These are phyloP conservation scores for Solanum pinnatisectum DNA, from an alignment of 257 asterid species.

Conservation along the genomic window DNA sequence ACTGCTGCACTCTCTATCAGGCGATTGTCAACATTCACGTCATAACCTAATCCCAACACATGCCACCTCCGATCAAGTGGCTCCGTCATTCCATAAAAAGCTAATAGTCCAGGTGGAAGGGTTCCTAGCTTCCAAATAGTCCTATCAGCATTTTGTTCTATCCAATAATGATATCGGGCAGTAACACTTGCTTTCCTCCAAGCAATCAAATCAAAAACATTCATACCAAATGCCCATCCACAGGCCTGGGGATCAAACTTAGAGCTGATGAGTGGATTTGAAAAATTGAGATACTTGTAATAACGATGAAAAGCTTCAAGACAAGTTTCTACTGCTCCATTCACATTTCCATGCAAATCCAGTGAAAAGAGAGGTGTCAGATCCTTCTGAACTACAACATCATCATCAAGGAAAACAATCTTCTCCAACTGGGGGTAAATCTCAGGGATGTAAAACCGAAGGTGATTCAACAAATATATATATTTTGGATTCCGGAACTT, in stretches of 20 bases:
- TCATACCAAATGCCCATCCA: slow-evolving; percentile 96
- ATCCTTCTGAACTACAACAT: slow-evolving; percentile 81
- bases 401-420: slow-evolving; percentile 79
- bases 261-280: slow-evolving; percentile 65
- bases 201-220: slow-evolving; percentile 64
- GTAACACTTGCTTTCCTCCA: slow-evolving; percentile 81
- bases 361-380: slow-evolving; percentile 64
- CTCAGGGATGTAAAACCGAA: slow-evolving; percentile 79
- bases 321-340: slow-evolving; percentile 93
- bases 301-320: slow-evolving; percentile 80
- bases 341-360: slow-evolving; percentile 83
- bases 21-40: slow-evolving; percentile 51
- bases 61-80: slow-evolving; percentile 94
- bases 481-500: slow-evolving; percentile 56
- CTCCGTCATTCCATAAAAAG: slow-evolving; percentile 74
- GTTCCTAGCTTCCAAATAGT: slow-evolving; percentile 82
- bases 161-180: slow-evolving; percentile 63
- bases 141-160: slow-evolving; percentile 40
- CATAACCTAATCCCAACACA: slow-evolving; percentile 74
- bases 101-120: slow-evolving; percentile 77
- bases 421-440: slow-evolving; percentile 77
- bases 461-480: slow-evolving; percentile 52
- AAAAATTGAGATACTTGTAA: slow-evolving; percentile 74
- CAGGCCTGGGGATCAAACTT: slow-evolving; percentile 87
- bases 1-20: slow-evolving; percentile 84